Base-by-base conservation (phyloP, 169 alveolate genomes). In the Cryptosporidium parvum region DNA sequence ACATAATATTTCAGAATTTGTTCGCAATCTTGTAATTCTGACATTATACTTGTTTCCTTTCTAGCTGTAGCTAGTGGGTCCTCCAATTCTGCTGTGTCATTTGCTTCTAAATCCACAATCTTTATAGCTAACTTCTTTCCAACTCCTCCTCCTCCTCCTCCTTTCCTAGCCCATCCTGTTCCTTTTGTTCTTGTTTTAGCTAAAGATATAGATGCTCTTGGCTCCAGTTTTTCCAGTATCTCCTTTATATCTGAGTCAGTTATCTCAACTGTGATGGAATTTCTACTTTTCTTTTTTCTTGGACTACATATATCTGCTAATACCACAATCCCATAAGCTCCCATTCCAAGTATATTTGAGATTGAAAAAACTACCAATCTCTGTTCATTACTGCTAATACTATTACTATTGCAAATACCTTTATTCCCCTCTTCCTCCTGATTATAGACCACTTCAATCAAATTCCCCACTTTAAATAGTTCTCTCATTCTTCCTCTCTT, bases 11-110 rank as follows among this genome's bases (percentile, higher is more conserved):
- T 39, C 21, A 80, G 69, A 29, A 80, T 65, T 29, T 62, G 44
- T n/a, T 39, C 69, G 16, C 89, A 80, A 21, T 80, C 89, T 35
- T 80, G 89, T 21, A 80, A n/a, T 18, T 80, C 89, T 7, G 89
- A 62, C 89, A 80, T 80, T 1, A 80, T 23, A n/a, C 70, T 80
- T 8, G 62, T 62, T 62, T 80, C 89, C 53, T 67, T 62, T 26
- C 75, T 29, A 7, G 89, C 89, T 7, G 59, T 16, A 14, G 31
- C 35, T 2, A 80, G 33, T 12, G 89, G 75, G 14, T 80, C 89
- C 29, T 65, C 75, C 62, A 12, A 52, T 14, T 23, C 75, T 33
- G 56, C 26, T 6, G 62, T 39, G 44, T 59, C 73, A 10, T 62
- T 62, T 7, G 45, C 75, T 5, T 80, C 89, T 26, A 80, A 26